Base-by-base conservation (phyloP, 2,329 filamentous ascomycete genomes). In the Microdochium nivale region DNA sequence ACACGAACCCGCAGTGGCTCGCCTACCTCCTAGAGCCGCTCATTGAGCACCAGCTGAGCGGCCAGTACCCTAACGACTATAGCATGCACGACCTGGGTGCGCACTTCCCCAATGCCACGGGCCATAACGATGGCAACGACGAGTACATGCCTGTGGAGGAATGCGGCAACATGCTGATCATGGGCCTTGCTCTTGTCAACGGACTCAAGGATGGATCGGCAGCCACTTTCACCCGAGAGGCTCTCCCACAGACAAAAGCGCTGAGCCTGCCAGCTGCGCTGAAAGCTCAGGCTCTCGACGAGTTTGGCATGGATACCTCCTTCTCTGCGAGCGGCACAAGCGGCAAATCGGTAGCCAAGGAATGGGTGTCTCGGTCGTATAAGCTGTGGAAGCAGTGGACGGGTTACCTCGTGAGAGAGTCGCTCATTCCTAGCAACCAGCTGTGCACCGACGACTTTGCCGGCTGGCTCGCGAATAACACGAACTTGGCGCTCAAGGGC, bases 21-120 rank as follows among this genome's bases (percentile, higher is more conserved):
- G 86, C 83, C 1, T 91, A 91, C 61, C 74, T 92, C 2, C 72
- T 94, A 3, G 87, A 92, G 65, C 88, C 88, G 5, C 72, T 92
- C 24, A 77, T 94, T 50, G 88, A 94, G 67, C 87, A 94, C 65
- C 88, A 88, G 73, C 70, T 88, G 24, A 90, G 86, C 62, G 87
- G 87, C 1, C 86, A 91, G 64, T 95, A 94, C 63, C 89, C 89
- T 8, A 92, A 92, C 62, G 76, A 86, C 56, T 89, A 89, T 65
- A 84, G 82, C 55, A 88, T 90, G 82, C 87, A 90, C 62, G 87
- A 90, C 66, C 72, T 90, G 25, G 87, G 87, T 1, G 66, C 78
- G 0, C 81, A 85, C 60, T 90, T 88, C 64, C 87, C 87, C 2
- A 90, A 90, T 58, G 76, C 85, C n/a, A 90, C 86, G 0, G 87